Evolutionary conservation across 1,139 yeast genomes (phyloP), one percentile per base, ranked within the genome.

Genomic region (Wickerhamomyces sp.): DNA sequence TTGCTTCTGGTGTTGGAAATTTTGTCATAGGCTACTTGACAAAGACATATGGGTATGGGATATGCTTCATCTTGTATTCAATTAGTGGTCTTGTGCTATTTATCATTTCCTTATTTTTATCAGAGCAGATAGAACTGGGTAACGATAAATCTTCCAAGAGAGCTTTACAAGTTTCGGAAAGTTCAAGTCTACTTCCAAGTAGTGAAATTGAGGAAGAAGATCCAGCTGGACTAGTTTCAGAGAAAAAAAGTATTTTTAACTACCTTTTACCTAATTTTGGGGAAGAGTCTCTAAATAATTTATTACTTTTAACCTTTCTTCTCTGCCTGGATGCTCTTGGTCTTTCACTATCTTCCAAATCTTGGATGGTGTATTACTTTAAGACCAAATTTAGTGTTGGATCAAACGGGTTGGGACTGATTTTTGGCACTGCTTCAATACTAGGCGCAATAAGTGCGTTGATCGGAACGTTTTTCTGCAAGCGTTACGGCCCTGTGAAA

Each of bases 1-100:
- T 74, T 2, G 96, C 96, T 2, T 74, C 81, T 5, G 94, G 96
- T 0, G 35, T 81, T 2, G 97, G 97, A 0, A 73, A 90, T 1
- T 63, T 85, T 19, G 48, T 66, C 1, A 75, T 85, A 36, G 96
- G 97, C 4, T 54, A 70, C 68, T 81, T 45, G 56, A 61, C 52
- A 56, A 10, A 73, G 81, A 18, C 54, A 8, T 36, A 30, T 8
- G 60, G 71, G 24, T 87, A 85, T 58, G 65, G 83, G 36, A 59
- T 65, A 7, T 66, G 83, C 0, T 89, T 88, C 54, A 57, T 67
- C 19, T 52, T 76, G 2, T 86, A 88, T 57, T 63, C 85, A 1
- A 52, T 58, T 0, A 57, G 82, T 35, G 89, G 92, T 0, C 43
- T 68, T 0, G 32, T 73, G 8, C 82, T 86, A 56, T 62, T 81